phyloP scores from a whole-genome alignment of 805 yeast genomes.

The Starmerella potacharoeniae region DNA sequence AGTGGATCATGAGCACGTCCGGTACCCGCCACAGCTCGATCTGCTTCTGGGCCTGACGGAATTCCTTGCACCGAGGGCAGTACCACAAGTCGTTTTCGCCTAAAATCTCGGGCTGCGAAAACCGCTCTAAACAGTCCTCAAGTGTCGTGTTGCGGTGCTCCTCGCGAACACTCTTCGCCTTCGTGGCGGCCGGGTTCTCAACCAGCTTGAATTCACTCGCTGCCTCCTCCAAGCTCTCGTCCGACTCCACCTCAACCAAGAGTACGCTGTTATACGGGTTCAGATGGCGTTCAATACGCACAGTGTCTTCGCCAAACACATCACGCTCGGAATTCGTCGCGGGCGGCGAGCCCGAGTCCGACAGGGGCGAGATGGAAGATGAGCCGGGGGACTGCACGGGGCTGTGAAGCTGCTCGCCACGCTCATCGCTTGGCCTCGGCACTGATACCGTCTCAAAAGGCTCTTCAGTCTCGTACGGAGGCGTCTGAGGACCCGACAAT shows the following conservation, averaged over 20 bases:
- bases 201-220: not conserved
- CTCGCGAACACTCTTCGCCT: constrained; percentile 21
- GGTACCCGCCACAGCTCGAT: constrained; percentile 92
- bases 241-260: constrained; percentile 11
- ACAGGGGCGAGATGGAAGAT: constrained; percentile 3
- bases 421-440: not conserved
- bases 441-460: not conserved
- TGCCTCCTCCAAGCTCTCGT: not conserved
- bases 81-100: constrained; percentile 90
- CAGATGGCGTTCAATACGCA: not conserved
- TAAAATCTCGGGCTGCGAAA: constrained; percentile 71
- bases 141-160: constrained; percentile 38
- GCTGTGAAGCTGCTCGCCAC: not conserved
- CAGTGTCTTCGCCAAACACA: not conserved
- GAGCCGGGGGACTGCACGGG: constrained; percentile 6
- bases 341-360: not conserved
- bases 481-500: not conserved
- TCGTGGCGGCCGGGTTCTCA: constrained; percentile 15
- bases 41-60: constrained; percentile 79
- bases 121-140: constrained; percentile 61
- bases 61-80: constrained; percentile 81
- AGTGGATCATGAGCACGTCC: constrained; percentile 76
- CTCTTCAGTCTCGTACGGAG: not conserved
- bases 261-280: constrained; percentile 8
- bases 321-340: not conserved